Base-by-base conservation (phyloP, 345 rosid species). In the Eutrema japonicum region DNA sequence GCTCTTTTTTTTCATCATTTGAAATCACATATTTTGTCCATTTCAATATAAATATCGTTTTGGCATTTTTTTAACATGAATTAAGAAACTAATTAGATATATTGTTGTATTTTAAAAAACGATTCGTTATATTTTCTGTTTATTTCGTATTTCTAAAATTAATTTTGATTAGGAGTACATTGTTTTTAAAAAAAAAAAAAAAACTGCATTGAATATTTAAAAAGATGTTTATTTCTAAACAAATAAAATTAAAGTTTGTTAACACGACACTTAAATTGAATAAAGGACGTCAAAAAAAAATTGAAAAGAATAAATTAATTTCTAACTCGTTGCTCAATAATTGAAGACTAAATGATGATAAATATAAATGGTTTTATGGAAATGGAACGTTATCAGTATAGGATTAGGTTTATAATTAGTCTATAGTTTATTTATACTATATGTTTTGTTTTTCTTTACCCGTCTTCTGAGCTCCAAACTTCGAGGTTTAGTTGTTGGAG, bases 401-500 rank as follows among this genome's bases (percentile, higher is more conserved):
- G 45, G 70, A 70, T 57, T 77, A 71, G 80, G 52, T 35, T 42
- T 49, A 64, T 50, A 71, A 71, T 71, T 77, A 67, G 56, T 64
- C 47, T 65, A 55, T 47, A 49, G 26, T 5, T 50, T 14, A 66
- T 50, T 55, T 55, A 46, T 37, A n/a, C n/a, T n/a, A 37, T 49
- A 48, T 30, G 18, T 54, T 74, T 27, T 13, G 41, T 50, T 35
- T 53, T 11, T 77, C 41, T 56, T 63, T 60, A 26, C 71, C 56
- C 53, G 52, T 64, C 18, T 57, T 76, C 47, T 70, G 42, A 65
- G 40, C 68, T 77, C 72, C 80, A 71, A 77, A 71, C 68, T 77
- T 71, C 63, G 43, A 77, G 80, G 80, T 64, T 65, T 77, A 71
- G 50, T 71, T 77, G 76, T 70, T 77, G 72, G 80, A 63, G 62